phyloP scores from a whole-genome alignment of 352 stramenopile genomes.

The Globisporangium nodosum region DNA sequence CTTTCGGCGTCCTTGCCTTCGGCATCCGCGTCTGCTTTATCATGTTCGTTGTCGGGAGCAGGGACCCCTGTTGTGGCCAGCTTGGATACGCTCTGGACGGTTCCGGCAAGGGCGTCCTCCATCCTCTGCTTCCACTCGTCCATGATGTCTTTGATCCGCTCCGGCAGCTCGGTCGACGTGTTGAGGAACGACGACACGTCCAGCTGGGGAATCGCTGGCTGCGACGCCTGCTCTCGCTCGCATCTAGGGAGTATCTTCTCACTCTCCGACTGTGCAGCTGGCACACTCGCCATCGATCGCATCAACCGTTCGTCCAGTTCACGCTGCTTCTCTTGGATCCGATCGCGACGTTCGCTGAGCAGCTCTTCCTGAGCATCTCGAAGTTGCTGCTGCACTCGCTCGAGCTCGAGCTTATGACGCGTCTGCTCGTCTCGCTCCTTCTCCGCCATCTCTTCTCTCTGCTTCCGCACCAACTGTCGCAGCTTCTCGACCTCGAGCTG shows the following conservation, averaged over 20 bases:
- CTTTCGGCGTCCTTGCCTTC: neutral
- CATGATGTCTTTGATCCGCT: slow-evolving; percentile 53
- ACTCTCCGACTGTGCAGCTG: neutral
- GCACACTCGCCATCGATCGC: slow-evolving; percentile 6
- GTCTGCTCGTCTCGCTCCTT: slow-evolving; percentile 23
- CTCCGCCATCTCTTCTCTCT: slow-evolving; percentile 41
- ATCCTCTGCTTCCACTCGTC: slow-evolving; percentile 58
- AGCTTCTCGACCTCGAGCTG: slow-evolving; percentile 63
- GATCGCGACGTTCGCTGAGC: slow-evolving; percentile 43
- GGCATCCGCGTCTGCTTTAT: neutral
- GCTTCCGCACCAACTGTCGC: slow-evolving; percentile 36
- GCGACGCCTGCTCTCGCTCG: neutral
- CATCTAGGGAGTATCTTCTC: neutral
- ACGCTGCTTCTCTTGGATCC: slow-evolving; percentile 56
- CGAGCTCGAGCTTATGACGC: slow-evolving; percentile 29
- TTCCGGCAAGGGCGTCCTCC: slow-evolving; percentile 30
- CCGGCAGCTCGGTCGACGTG: slow-evolving; percentile 45
- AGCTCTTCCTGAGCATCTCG: slow-evolving; percentile 48
- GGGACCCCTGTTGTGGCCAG: neutral
- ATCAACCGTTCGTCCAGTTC: slow-evolving; percentile 41
- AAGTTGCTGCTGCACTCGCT: slow-evolving; percentile 30
- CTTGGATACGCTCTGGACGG: slow-evolving; percentile 14
- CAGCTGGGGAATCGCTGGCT: slow-evolving; percentile 1
- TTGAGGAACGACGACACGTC: slow-evolving; percentile 54
- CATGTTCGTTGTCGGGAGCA: neutral